Base-by-base conservation (phyloP, 2,329 filamentous ascomycete species). In the Raffaelea albimanens region DNA sequence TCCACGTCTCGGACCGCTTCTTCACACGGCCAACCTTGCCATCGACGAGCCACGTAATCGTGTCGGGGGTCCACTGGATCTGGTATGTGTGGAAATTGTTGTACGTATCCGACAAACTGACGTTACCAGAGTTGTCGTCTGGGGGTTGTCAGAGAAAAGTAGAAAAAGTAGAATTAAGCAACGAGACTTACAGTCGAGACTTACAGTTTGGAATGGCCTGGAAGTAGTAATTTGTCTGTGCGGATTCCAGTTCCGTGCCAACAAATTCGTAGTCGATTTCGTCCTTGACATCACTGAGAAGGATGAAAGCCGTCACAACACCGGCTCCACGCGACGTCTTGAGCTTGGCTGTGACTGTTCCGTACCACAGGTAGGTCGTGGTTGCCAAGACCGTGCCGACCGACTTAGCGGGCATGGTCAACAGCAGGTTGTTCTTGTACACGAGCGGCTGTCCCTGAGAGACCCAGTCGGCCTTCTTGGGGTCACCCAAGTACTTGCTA, bases 261-360 rank as follows among this genome's bases (percentile, higher is more conserved):
- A 98, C 78, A 63, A 85, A 97, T 65, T 98, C 93, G 63, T 88
- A 97, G 69, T 98, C 93, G 59, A 98, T 95, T 67, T 98, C 93
- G 61, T 98, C 93, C 75, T 96, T 95, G 60, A 94, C 85, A 60
- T 97, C 91, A 33, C 86, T 90, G 66, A 96, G 80, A 61, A 97
- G 73, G 63, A 98, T 98, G 63, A 98, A 98, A 25, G 89, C 91
- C 2, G 89, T 94, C n/a, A 98, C 85, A 20, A 98, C 93, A 73
- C 93, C 93, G 41, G 73, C 69, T 49, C 89, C 90, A 59, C 86
- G 82, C 54, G 83, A 85, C 0, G 89, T 91, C 73, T 88, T 93
- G 65, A 97, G 72, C 48, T 72, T 85, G 47, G 87, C 88, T 64
- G 84, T 85, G 59, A 95, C 83, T 66, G 86, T 95, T 61, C 93